Evolutionary conservation across 1,139 yeast genomes (phyloP).

Genomic region (Yamadazyma blattariae): DNA sequence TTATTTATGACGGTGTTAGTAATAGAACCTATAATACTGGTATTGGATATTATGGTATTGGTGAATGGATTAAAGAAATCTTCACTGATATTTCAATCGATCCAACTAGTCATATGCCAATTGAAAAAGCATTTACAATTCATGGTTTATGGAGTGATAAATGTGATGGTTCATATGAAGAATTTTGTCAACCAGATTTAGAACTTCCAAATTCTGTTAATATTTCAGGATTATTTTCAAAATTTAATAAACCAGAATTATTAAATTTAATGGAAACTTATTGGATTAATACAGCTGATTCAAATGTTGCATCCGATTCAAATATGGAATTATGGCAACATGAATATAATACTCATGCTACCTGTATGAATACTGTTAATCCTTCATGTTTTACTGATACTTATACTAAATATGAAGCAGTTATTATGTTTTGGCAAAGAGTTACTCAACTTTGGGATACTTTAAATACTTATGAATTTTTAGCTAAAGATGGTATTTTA

Average conservation of each 20-base stretch:
- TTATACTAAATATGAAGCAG: constrained; percentile 30
- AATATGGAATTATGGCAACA: constrained; percentile 36
- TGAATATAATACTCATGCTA: constrained; percentile 44
- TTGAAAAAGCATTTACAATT: constrained; percentile 30
- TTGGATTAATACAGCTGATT: constrained; percentile 36
- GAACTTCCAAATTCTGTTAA: constrained; percentile 26
- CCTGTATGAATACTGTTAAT: constrained; percentile 41
- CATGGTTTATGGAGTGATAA: constrained; percentile 44
- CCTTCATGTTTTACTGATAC: constrained; percentile 34
- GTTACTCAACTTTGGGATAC: constrained; percentile 33
- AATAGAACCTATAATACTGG: constrained; percentile 4
- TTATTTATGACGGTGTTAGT: background rate
- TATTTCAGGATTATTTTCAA: constrained; percentile 27
- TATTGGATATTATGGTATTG: constrained; percentile 9
- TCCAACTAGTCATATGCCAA: constrained; percentile 11
- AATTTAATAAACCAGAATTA: constrained; percentile 27
- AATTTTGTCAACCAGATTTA: constrained; percentile 29
- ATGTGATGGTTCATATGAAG: constrained; percentile 35
- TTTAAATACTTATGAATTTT: constrained; percentile 34
- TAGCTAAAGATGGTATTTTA: constrained; percentile 30
- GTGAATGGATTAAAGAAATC: constrained; percentile 7
- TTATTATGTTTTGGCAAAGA: constrained; percentile 33
- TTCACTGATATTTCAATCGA: constrained; percentile 3
- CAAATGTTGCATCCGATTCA: constrained; percentile 29
- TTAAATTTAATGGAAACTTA: constrained; percentile 29